Base-by-base conservation (phyloP, 2,329 filamentous ascomycete genomes). In the Cercospora sojina region DNA sequence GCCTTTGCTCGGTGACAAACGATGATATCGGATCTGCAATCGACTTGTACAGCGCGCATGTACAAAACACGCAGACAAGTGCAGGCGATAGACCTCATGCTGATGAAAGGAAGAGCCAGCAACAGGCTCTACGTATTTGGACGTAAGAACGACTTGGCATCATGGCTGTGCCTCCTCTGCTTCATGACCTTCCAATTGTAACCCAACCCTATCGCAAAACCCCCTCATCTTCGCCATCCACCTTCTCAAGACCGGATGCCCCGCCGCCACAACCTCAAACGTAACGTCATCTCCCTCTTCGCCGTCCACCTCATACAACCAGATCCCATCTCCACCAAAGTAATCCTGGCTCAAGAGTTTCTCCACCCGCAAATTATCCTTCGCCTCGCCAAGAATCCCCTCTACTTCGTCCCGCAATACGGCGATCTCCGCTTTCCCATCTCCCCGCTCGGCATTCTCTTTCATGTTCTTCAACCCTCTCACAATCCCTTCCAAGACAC, bases 401-500 rank as follows among this genome's bases (percentile, higher is more conserved):
- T 74, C 69, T 13, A 74, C 74, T n/a, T 75, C 69, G 23, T 57
- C 68, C 72, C 35, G 62, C 66, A 53, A 10, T 5, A 27, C 51
- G 25, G 47, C 5, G 3, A 75, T 32, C 27, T 53, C 59, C 18
- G 64, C 57, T 31, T 18, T 59, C 2, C 73, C 70, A 10, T 74
- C 74, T n/a, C 74, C 67, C 20, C 16, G 68, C 72, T 49, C 62
- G 63, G 62, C 72, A 72, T 35, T 56, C 71, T 69, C 23, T 67
- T 75, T 57, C 41, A 6, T 38, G 12, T 47, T 53, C 32, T 47
- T 67, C 72, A 64, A 85, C 70, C 9, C 87, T 86, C 13, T 80
- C 80, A 0, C 82, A 20, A 97, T 79, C 0, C 90, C 92, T 74
- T 96, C 91, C 5, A 97, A 75, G 3, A 91, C 80, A 0, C 95